Evolutionary conservation across 1,284 basidiomycete species (phyloP).

Genomic region (Phenoliferia sp.): DNA sequence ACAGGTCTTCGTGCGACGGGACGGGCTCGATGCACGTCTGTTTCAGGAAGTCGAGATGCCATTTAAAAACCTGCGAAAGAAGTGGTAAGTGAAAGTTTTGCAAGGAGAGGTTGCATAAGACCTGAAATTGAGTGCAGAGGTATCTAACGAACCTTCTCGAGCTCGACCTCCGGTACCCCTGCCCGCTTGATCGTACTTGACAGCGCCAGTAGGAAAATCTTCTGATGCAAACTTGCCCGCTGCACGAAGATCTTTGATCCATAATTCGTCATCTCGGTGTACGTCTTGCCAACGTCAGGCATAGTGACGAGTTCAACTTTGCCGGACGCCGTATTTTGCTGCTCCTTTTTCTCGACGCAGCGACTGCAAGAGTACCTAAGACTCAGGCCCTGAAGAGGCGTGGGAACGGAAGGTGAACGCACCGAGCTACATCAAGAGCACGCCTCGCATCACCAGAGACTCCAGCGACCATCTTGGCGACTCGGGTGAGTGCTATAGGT

Average conservation of each 20-base stretch:
- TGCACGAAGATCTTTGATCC: slow-evolving; percentile 77
- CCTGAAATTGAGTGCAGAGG: background rate
- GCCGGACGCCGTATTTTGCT: slow-evolving; percentile 43
- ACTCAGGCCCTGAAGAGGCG: background rate
- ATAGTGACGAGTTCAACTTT: slow-evolving; percentile 49
- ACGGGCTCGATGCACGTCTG: slow-evolving; percentile 23
- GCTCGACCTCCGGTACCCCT: slow-evolving; percentile 54
- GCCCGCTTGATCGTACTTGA: slow-evolving; percentile 75
- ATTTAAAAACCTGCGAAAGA: slow-evolving; percentile 29
- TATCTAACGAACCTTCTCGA: slow-evolving; percentile 33
- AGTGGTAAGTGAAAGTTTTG: background rate
- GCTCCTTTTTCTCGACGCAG: slow-evolving; percentile 58
- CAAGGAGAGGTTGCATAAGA: background rate
- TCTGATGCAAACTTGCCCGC: slow-evolving; percentile 77
- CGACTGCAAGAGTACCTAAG: slow-evolving; percentile 50
- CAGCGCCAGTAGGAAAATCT: slow-evolving; percentile 80
- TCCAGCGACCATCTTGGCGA: slow-evolving; percentile 83
- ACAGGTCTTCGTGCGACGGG: slow-evolving; percentile 28
- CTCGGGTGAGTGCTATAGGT: slow-evolving; percentile 76
- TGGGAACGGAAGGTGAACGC: slow-evolving; percentile 5
- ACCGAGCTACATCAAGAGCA: slow-evolving; percentile 89
- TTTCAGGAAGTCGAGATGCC: slow-evolving; percentile 34
- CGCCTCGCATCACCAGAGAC: slow-evolving; percentile 93
- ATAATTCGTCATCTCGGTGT: slow-evolving; percentile 84
- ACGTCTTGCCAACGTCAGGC: slow-evolving; percentile 46